phyloP scores from a whole-genome alignment of 257 asterid genomes.

The Galeopsis tetrahit region DNA sequence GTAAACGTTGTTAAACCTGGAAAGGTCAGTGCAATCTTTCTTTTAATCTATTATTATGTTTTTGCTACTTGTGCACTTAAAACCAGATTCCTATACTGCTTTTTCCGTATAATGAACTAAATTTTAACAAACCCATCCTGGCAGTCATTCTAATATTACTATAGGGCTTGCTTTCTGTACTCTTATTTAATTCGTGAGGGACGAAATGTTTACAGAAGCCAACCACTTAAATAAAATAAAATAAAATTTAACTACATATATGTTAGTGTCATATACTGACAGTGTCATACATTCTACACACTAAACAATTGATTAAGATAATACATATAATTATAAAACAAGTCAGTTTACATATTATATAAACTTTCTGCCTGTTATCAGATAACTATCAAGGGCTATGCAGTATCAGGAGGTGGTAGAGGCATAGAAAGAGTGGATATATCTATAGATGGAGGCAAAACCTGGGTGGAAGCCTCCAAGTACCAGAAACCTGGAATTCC shows the following conservation, averaged over 20 bases:
- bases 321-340: no score
- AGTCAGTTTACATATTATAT: background rate
- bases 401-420: conserved; percentile 95
- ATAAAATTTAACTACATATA: background rate
- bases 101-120: conserved; percentile 14
- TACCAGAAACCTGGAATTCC: conserved; percentile 71
- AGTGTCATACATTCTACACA: no score
- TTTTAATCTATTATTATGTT: conserved; percentile 21
- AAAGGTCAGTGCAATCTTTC: conserved; percentile 62
- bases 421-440: conserved; percentile 95
- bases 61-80: conserved; percentile 24
- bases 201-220: conserved; percentile 9
- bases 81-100: background rate
- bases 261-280: background rate
- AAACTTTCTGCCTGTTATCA: conserved; percentile 40
- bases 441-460: conserved; percentile 86
- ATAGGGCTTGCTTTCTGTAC: conserved; percentile 13
- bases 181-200: conserved; percentile 5
- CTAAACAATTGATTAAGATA: background rate
- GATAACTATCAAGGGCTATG: conserved; percentile 88
- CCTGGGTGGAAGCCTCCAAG: conserved; percentile 90
- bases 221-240: background rate
- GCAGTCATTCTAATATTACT: background rate
- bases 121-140: background rate
- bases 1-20: conserved; percentile 62